Conservation (phyloP, 2,329 filamentous ascomycete species). For the Ceratocystis alfenasii region DNA sequence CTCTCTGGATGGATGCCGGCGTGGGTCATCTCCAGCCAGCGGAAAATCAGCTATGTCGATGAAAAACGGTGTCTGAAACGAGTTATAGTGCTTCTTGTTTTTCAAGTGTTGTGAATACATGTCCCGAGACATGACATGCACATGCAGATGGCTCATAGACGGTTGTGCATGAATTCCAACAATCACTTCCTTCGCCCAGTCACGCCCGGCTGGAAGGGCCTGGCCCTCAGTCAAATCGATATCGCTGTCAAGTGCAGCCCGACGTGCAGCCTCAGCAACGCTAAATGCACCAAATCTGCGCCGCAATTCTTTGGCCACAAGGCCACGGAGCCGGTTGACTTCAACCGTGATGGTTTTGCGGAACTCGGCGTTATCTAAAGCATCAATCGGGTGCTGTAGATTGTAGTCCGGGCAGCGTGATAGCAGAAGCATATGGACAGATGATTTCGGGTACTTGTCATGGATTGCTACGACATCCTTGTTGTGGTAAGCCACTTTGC, state of each 20-base stretch:
- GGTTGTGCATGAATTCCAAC: conserved; percentile 77
- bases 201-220: conserved; percentile 57
- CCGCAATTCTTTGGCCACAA: conserved; percentile 65
- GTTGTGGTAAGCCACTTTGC: conserved; percentile 53
- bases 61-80: conserved; percentile 77
- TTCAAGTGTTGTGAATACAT: conserved; percentile 60
- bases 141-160: conserved; percentile 83
- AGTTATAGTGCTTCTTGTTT: conserved; percentile 83
- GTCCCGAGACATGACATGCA: conserved; percentile 77
- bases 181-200: conserved; percentile 65
- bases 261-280: conserved; percentile 47
- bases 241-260: conserved; percentile 53
- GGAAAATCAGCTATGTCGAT: conserved; percentile 71
- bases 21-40: conserved; percentile 50
- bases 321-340: conserved; percentile 44
- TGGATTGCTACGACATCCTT: conserved; percentile 62
- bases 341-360: conserved; percentile 51
- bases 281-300: conserved; percentile 55
- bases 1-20: conserved; percentile 44
- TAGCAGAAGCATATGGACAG: conserved; percentile 76
- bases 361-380: conserved; percentile 59
- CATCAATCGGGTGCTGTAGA: conserved; percentile 61
- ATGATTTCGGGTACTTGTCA: conserved; percentile 77
- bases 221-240: conserved; percentile 31
- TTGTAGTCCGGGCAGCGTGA: conserved; percentile 54